Percentiles rank a stretch among this genome's conserved stretches.
Conservation (phyloP, 2,329 filamentous ascomycete genomes). For the Rhynchosporium secalis region DNA sequence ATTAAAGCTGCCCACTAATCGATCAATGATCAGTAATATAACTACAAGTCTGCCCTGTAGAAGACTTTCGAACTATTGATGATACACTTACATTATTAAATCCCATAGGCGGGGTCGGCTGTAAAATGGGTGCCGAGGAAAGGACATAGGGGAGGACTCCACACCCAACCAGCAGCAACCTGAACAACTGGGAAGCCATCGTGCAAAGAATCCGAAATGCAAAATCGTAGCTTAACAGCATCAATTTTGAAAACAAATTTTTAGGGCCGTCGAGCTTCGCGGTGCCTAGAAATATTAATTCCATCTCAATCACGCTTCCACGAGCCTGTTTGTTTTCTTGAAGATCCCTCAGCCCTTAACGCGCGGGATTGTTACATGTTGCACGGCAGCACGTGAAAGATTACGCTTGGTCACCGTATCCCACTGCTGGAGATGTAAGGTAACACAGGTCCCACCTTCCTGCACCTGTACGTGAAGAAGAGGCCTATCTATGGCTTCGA, state of each 20-base stretch:
- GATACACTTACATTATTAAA: constrained; percentile 2
- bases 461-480: constrained; percentile 2
- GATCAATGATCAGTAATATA: constrained; percentile 38
- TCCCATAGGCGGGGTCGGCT: constrained; percentile 49
- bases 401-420: background rate
- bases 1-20: constrained; percentile 53
- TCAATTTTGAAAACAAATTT: background rate
- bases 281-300: background rate
- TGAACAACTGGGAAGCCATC: background rate
- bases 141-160: background rate
- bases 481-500: background rate
- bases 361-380: constrained; percentile 9
- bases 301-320: constrained; percentile 1
- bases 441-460: background rate
- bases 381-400: constrained; percentile 1
- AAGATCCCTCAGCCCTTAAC: background rate
- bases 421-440: background rate
- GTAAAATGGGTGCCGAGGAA: constrained; percentile 28
- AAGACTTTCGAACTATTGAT: background rate
- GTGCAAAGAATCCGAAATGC: background rate
- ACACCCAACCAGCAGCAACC: background rate
- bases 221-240: background rate
- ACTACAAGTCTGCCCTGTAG: background rate
- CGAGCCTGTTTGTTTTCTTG: constrained; percentile 1
- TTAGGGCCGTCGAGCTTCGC: background rate